These are phyloP conservation scores for Theobroma grandiflorum DNA, from an alignment of 441 rosid genomes.

Conservation along the genomic window DNA sequence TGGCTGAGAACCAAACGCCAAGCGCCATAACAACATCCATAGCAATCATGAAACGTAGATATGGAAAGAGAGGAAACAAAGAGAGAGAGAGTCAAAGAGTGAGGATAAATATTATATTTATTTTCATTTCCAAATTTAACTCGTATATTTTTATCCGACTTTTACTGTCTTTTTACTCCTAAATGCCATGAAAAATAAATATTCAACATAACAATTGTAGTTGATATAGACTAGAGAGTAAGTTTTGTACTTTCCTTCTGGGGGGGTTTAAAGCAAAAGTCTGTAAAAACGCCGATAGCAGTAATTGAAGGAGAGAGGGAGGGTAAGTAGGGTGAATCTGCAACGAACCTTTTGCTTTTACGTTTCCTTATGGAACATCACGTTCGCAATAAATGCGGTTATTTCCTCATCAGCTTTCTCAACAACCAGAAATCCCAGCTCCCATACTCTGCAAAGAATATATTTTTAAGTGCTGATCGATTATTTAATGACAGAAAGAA, in stretches of 20 bases:
- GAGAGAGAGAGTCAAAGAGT: neutral
- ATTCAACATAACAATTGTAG: too few relatives aligned
- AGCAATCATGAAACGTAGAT: conserved; percentile 10
- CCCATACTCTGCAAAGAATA: conserved; percentile 20
- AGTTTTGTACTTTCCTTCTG: too few relatives aligned
- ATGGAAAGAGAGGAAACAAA: neutral
- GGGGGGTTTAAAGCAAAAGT: neutral
- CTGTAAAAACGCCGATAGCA: neutral
- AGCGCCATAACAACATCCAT: neutral
- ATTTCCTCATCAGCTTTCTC: neutral
- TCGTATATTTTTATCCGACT: too few relatives aligned
- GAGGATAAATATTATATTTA: too few relatives aligned
- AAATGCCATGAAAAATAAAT: too few relatives aligned
- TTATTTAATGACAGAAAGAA: conserved; percentile 15
- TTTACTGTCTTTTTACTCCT: too few relatives aligned
- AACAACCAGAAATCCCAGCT: conserved; percentile 20
- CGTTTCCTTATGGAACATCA: conserved; percentile 20
- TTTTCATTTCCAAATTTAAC: neutral
- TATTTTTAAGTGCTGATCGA: neutral
- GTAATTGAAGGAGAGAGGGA: conserved; percentile 3
- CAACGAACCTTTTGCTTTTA: conserved; percentile 36
- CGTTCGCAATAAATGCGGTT: conserved; percentile 13
- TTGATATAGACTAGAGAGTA: too few relatives aligned
- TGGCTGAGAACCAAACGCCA: conserved; percentile 21
- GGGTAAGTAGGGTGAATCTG: neutral